Evolutionary conservation across 2,329 filamentous ascomycete genomes (phyloP).

Genomic region (Lasiodiplodia sp.): DNA sequence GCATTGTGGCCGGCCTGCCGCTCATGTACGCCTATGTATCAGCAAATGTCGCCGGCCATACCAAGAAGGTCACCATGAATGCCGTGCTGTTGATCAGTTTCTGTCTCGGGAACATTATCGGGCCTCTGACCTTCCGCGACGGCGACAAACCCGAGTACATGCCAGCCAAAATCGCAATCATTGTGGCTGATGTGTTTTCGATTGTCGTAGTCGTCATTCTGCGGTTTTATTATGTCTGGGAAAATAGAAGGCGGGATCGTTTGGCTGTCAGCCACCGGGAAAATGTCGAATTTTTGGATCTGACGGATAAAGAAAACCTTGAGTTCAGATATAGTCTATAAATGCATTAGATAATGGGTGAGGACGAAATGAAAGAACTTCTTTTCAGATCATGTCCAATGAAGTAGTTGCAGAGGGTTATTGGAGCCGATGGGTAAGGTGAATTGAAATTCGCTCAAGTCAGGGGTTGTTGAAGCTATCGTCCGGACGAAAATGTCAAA

Average conservation of each 20-base stretch:
- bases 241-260: slow-evolving; percentile 41
- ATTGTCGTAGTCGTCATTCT: slow-evolving; percentile 40
- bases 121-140: slow-evolving; percentile 47
- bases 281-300: slow-evolving; percentile 35
- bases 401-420: too few relatives aligned
- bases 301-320: slow-evolving; percentile 32
- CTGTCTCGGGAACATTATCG: slow-evolving; percentile 50
- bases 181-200: slow-evolving; percentile 44
- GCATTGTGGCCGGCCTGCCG: slow-evolving; percentile 34
- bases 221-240: slow-evolving; percentile 37
- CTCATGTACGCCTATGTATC: slow-evolving; percentile 35
- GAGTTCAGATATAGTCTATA: slow-evolving; percentile 35
- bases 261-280: slow-evolving; percentile 33
- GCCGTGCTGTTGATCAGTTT: slow-evolving; percentile 49
- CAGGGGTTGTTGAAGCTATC: too few relatives aligned
- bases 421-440: too few relatives aligned
- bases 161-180: slow-evolving; percentile 54
- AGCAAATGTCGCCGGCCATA: slow-evolving; percentile 42
- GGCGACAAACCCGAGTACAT: slow-evolving; percentile 40
- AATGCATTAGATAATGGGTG: not conserved
- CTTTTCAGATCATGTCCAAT: too few relatives aligned
- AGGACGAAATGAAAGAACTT: not conserved
- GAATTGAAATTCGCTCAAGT: too few relatives aligned
- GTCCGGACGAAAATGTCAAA: too few relatives aligned
- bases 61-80: slow-evolving; percentile 49